phyloP scores from a whole-genome alignment of 306 rosid species.

The Pterocarpus santalinus region DNA sequence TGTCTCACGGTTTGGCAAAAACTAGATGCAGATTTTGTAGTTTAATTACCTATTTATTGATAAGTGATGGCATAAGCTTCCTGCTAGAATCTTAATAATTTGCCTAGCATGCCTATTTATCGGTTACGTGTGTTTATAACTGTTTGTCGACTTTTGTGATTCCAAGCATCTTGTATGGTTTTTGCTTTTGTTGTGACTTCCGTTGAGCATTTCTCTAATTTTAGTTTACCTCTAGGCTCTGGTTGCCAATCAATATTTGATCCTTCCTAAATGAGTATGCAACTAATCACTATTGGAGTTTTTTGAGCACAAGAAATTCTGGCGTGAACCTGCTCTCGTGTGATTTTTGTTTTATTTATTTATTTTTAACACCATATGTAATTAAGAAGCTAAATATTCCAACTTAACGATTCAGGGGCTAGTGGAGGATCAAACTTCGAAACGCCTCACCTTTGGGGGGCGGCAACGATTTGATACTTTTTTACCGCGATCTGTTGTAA shows the following conservation, averaged over 20 bases:
- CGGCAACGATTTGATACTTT: too few species aligned
- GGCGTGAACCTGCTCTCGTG: not conserved
- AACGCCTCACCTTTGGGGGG: too few species aligned
- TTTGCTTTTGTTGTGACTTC: conserved; percentile 23
- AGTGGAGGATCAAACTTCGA: not conserved
- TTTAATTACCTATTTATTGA: conserved; percentile 7
- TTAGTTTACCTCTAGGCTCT: not conserved
- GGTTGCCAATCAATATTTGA: too few species aligned
- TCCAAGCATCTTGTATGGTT: conserved; percentile 1
- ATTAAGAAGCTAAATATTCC: not conserved
- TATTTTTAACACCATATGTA: not conserved
- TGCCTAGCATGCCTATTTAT: conserved; percentile 18
- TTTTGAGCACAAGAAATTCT: not conserved
- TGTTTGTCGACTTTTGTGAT: conserved; percentile 7
- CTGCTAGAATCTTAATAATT: conserved; percentile 18
- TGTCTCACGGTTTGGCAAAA: conserved; percentile 19
- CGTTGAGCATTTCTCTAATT: not conserved
- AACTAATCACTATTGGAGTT: not conserved
- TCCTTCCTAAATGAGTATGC: not conserved
- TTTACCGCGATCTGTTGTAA: too few species aligned
- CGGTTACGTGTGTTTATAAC: conserved; percentile 6
- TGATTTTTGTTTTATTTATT: too few species aligned
- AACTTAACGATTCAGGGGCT: not conserved
- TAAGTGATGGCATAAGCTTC: conserved; percentile 5
- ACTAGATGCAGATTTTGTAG: conserved; percentile 29